These are phyloP conservation scores for Zymoseptoria ardabiliae DNA, from an alignment of 2,329 filamentous ascomycete species.

Conservation along the genomic window DNA sequence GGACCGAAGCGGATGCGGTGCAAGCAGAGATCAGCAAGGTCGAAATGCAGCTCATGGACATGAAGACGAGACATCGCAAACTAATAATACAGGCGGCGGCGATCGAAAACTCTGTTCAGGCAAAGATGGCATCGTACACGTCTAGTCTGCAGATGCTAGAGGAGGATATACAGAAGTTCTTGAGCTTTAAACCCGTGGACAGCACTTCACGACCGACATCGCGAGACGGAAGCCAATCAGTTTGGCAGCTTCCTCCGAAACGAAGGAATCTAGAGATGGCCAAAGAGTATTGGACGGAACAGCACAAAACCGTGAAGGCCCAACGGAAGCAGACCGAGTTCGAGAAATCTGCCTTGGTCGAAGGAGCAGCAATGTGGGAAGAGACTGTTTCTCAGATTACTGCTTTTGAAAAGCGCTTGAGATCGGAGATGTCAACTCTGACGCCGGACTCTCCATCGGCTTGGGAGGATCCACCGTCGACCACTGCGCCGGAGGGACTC, in stretches of 20 bases:
- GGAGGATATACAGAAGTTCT: constrained; percentile 51
- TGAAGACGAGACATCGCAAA: constrained; percentile 55
- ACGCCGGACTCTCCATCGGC: constrained; percentile 18
- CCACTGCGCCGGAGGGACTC: constrained; percentile 19
- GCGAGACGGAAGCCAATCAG: constrained; percentile 16
- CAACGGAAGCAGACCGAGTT: constrained; percentile 51
- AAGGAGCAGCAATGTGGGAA: constrained; percentile 61
- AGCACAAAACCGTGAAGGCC: constrained; percentile 50
- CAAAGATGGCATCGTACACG: constrained; percentile 64
- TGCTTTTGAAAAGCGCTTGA: constrained; percentile 58
- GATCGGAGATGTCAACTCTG: constrained; percentile 45
- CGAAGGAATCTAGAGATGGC: constrained; percentile 65
- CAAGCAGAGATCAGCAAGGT: constrained; percentile 58
- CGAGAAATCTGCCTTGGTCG: constrained; percentile 58
- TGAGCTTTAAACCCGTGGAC: constrained; percentile 31
- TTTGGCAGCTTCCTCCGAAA: constrained; percentile 51
- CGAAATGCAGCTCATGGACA: constrained; percentile 54
- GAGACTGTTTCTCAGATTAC: constrained; percentile 53
- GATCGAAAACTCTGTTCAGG: constrained; percentile 58
- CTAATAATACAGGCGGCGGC: constrained; percentile 55
- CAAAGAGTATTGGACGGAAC: constrained; percentile 61
- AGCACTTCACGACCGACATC: constrained; percentile 6
- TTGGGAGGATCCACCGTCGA: constrained; percentile 23
- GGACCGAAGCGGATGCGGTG: constrained; percentile 46
- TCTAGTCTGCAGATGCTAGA: constrained; percentile 61